Evolutionary conservation across 192 early-diverging fungal species (phyloP).

Genomic region (Backusella morwellensis): DNA sequence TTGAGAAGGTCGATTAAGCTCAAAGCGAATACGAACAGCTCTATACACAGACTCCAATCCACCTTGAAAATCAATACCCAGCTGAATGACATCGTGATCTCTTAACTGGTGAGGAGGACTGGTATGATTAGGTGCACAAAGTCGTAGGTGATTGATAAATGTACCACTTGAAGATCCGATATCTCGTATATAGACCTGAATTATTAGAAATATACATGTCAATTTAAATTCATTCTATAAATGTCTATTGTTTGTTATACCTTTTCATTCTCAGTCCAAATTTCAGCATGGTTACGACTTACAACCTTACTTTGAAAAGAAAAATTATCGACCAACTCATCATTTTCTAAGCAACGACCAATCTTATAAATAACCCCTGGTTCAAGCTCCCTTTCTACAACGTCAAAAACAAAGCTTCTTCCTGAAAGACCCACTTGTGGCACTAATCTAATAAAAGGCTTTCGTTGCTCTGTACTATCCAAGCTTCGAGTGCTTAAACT

Average conservation of each 20-base stretch:
- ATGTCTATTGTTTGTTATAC: slow-evolving; percentile 9
- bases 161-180: slow-evolving; percentile 96
- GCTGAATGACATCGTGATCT: slow-evolving; percentile 91
- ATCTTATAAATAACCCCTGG: slow-evolving; percentile 64
- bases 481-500: background rate
- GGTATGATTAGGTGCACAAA: slow-evolving; percentile 82
- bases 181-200: slow-evolving; percentile 86
- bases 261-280: slow-evolving; percentile 74
- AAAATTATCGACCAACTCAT: slow-evolving; percentile 57
- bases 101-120: slow-evolving; percentile 75
- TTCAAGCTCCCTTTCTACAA: slow-evolving; percentile 60
- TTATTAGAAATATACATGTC: background rate
- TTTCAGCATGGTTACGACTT: slow-evolving; percentile 87
- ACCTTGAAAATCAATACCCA: slow-evolving; percentile 97
- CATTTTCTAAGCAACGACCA: slow-evolving; percentile 72
- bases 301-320: slow-evolving; percentile 95
- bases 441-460: slow-evolving; percentile 9
- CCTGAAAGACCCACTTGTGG: slow-evolving; percentile 12
- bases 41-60: slow-evolving; percentile 82
- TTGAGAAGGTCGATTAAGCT: slow-evolving; percentile 60
- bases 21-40: slow-evolving; percentile 83
- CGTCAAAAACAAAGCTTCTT: slow-evolving; percentile 48
- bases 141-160: slow-evolving; percentile 91
- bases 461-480: background rate
- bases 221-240: background rate